These are phyloP conservation scores for Hylodesmum podocarpum DNA, from an alignment of 306 rosid species.

Conservation along the genomic window DNA sequence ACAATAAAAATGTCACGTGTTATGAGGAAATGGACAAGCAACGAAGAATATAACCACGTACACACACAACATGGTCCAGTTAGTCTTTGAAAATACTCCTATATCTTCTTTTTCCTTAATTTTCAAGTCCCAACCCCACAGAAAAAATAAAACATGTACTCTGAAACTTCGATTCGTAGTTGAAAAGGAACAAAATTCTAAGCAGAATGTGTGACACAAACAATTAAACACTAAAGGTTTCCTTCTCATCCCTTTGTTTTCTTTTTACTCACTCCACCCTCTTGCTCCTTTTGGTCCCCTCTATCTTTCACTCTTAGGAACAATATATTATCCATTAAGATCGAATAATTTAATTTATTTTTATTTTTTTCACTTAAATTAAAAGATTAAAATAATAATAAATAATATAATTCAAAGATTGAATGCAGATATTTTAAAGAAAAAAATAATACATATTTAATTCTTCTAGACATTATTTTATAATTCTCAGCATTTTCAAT, in stretches of 20 bases:
- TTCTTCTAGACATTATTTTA: too few species aligned
- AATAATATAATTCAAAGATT: too few species aligned
- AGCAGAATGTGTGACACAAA: constrained; percentile 5
- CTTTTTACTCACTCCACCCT: constrained; percentile 37
- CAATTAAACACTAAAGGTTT: background rate
- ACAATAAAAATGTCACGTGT: background rate
- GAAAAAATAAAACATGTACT: background rate
- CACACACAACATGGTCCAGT: background rate
- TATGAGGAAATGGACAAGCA: background rate
- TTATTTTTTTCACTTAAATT: too few species aligned
- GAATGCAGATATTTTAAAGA: too few species aligned
- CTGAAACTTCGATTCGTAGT: background rate
- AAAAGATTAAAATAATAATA: too few species aligned
- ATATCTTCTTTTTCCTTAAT: background rate
- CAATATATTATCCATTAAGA: background rate
- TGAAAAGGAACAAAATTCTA: background rate
- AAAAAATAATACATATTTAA: too few species aligned
- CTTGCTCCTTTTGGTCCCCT: constrained; percentile 6
- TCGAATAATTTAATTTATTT: too few species aligned
- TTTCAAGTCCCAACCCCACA: background rate
- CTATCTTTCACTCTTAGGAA: constrained; percentile 18
- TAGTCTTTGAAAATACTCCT: background rate
- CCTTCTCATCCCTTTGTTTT: constrained; percentile 18
- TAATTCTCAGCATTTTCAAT: too few species aligned
- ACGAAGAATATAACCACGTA: constrained; percentile 8